These are phyloP conservation scores for Penicillium hesseltinei DNA, from an alignment of 2,329 filamentous ascomycete species.

Conservation along the genomic window DNA sequence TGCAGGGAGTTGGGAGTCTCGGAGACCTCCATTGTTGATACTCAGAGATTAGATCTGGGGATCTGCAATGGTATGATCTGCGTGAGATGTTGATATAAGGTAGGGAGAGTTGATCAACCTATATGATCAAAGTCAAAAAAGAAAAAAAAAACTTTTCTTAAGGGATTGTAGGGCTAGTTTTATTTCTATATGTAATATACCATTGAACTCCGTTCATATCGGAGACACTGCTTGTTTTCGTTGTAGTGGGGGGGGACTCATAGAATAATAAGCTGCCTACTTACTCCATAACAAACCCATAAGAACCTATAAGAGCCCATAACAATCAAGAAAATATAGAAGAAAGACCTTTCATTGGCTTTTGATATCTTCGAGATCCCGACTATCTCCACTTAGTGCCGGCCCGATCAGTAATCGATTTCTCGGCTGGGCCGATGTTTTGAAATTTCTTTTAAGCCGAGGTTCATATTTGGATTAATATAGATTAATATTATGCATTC, in stretches of 20 bases:
- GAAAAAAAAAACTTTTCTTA: not conserved
- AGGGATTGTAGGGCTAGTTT: not conserved
- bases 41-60: not conserved
- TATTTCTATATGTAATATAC: not conserved
- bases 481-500: not conserved
- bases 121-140: not conserved
- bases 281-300: not conserved
- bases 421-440: not conserved
- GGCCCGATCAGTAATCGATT: slow-evolving; percentile 9
- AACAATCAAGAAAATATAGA: not conserved
- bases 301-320: not conserved
- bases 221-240: slow-evolving; percentile 3
- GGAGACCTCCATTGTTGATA: slow-evolving; percentile 9
- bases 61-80: not conserved
- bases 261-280: not conserved
- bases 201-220: not conserved
- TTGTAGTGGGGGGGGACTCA: not conserved
- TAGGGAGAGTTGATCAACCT: too few species aligned
- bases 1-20: slow-evolving; percentile 7
- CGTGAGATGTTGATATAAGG: not conserved
- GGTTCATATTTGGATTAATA: not conserved
- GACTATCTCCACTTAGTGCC: slow-evolving; percentile 2
- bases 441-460: not conserved
- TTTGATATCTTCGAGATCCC: not conserved
- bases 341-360: not conserved